Percentiles rank a stretch among this genome's conserved stretches.
phyloP scores from a whole-genome alignment of 306 rosid genomes.

The Quercus dentata region DNA sequence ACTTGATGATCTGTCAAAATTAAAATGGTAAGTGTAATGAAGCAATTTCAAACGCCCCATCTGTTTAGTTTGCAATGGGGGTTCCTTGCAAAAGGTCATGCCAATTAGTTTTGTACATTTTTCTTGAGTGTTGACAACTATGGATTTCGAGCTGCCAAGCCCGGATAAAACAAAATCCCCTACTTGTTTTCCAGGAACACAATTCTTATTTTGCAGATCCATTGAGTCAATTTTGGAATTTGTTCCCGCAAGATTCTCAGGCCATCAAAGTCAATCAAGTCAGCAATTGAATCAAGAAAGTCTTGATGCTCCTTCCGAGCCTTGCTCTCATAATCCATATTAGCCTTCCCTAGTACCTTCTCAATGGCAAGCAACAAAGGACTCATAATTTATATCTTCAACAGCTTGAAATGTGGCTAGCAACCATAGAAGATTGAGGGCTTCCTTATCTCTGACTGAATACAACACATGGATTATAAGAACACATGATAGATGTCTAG shows the following conservation, averaged over 20 bases:
- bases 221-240: conserved; percentile 13
- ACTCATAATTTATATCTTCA: conserved; percentile 51
- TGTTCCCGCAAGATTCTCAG: conserved; percentile 18
- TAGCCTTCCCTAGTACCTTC: too few species aligned
- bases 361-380: too few species aligned
- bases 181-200: conserved; percentile 24
- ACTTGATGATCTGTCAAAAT: too few species aligned
- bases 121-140: conserved; percentile 16
- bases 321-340: too few species aligned
- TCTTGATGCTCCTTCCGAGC: too few species aligned
- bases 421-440: conserved; percentile 77
- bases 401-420: conserved; percentile 83
- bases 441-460: conserved; percentile 73
- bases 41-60: too few species aligned
- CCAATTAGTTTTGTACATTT: conserved; percentile 37
- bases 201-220: conserved; percentile 23
- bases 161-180: conserved; percentile 26
- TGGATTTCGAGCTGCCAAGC: conserved; percentile 19
- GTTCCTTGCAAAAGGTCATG: conserved; percentile 23
- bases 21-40: too few species aligned
- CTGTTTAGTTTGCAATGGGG: too few species aligned
- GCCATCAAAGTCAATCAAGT: too few species aligned
- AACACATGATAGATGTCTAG: conserved; percentile 15
- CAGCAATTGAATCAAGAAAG: not conserved
- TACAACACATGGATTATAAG: conserved; percentile 14